Evolutionary conservation across 2,329 filamentous ascomycete genomes (phyloP).

Genomic region (Xylaria sp.): DNA sequence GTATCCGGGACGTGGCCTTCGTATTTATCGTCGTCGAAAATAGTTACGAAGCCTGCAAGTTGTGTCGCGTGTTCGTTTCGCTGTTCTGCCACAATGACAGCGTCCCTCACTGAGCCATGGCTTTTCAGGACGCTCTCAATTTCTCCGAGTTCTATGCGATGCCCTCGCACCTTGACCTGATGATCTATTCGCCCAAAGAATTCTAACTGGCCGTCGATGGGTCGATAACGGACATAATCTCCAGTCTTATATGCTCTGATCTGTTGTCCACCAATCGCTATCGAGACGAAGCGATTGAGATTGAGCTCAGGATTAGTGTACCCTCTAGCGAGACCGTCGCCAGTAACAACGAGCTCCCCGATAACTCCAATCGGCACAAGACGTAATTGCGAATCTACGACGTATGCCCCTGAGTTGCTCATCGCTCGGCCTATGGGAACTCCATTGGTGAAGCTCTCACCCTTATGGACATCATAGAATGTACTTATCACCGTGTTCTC

Average conservation of each 20-base stretch:
- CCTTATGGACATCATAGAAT: not conserved
- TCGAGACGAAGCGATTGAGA: not conserved
- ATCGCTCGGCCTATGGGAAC: conserved; percentile 13
- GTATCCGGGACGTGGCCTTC: not conserved
- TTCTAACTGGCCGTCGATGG: conserved; percentile 2
- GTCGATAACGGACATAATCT: conserved; percentile 10
- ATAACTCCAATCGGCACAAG: conserved; percentile 6
- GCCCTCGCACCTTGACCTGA: conserved; percentile 14
- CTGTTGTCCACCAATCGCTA: not conserved
- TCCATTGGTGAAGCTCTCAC: not conserved
- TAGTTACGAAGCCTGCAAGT: conserved; percentile 10
- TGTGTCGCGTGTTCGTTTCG: not conserved
- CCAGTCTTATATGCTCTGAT: conserved; percentile 10
- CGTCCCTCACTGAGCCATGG: not conserved
- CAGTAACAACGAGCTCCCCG: conserved; percentile 16
- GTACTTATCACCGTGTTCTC: conserved; percentile 17
- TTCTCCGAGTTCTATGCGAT: conserved; percentile 14
- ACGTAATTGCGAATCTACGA: conserved; percentile 1
- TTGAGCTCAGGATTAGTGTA: conserved; percentile 4
- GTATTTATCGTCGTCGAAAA: not conserved
- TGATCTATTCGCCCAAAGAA: conserved; percentile 11
- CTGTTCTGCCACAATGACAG: not conserved
- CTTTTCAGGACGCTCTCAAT: not conserved
- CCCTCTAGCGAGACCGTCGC: conserved; percentile 11
- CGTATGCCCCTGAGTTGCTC: conserved; percentile 11